Conservation (phyloP, 305 asterid species). For the Rubia peregrina region DNA sequence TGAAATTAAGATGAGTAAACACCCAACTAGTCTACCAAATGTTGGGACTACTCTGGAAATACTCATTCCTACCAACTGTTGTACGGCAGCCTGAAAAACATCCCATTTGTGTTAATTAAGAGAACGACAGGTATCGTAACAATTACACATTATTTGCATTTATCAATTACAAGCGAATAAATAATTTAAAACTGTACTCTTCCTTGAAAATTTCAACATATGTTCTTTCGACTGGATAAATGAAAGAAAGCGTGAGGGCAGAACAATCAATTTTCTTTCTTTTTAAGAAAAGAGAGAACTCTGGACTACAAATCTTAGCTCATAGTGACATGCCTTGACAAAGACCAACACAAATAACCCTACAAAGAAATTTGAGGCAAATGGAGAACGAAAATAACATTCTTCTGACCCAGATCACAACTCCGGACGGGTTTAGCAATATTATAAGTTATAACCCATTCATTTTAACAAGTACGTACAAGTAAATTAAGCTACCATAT, state of each 20-base stretch:
- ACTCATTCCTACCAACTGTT: conserved; percentile 28
- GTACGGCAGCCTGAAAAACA: conserved; percentile 27
- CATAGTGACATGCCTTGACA: not conserved
- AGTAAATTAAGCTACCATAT: not conserved
- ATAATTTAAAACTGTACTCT: not conserved
- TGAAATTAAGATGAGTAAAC: conserved; percentile 31
- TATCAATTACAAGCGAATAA: not conserved
- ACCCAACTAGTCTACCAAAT: conserved; percentile 29
- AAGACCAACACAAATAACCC: not conserved
- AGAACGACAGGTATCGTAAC: not conserved
- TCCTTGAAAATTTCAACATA: not conserved
- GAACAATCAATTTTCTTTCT: not conserved
- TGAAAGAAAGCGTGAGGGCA: not conserved
- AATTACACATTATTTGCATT: not conserved
- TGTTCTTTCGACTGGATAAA: not conserved
- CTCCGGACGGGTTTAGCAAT: not conserved
- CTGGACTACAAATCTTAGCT: not conserved
- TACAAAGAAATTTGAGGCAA: not conserved
- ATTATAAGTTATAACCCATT: no score
- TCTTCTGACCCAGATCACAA: not conserved
- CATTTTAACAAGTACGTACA: not conserved
- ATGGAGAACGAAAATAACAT: not conserved
- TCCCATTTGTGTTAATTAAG: conserved; percentile 3
- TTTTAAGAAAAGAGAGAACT: not conserved
- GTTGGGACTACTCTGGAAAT: conserved; percentile 30